A percentile compares a stretch with the other conserved stretches of the same genome.
Conservation (phyloP, 2,329 filamentous ascomycete species). For the Lasiodiplodia sp. region DNA sequence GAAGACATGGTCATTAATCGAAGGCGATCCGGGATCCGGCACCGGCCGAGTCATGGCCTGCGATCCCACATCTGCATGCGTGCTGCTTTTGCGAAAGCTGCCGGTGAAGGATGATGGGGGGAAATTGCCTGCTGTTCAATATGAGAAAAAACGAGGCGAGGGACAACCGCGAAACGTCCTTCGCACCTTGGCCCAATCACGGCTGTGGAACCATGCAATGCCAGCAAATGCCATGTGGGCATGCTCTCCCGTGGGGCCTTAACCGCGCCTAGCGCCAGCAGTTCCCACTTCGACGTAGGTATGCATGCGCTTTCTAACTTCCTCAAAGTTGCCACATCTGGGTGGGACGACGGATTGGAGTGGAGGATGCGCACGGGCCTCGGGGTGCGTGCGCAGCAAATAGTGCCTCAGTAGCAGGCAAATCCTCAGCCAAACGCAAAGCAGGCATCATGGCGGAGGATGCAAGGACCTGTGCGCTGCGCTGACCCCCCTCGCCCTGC, state of each 20-base stretch:
- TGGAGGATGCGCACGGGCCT: background rate
- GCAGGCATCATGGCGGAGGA: background rate
- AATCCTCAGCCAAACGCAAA: background rate
- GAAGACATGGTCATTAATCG: background rate
- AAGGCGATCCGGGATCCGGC: slow-evolving; percentile 21
- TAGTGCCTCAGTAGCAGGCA: background rate
- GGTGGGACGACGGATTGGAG: background rate
- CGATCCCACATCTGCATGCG: background rate
- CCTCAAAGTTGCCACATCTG: background rate
- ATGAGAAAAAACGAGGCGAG: slow-evolving; percentile 13
- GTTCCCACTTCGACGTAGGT: background rate
- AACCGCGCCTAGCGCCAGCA: slow-evolving; percentile 17
- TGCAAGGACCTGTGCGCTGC: slow-evolving; percentile 6
- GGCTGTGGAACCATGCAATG: background rate
- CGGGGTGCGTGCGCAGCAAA: background rate
- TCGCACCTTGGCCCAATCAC: background rate
- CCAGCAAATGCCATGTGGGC: slow-evolving; percentile 16
- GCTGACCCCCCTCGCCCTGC: background rate
- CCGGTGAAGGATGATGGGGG: background rate
- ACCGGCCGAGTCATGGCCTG: background rate
- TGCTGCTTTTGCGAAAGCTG: background rate
- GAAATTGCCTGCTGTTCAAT: slow-evolving; percentile 6
- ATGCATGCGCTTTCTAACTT: background rate
- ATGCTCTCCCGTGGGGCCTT: background rate
- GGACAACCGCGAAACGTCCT: background rate